Percentiles rank a stretch among this genome's conserved stretches.
Conservation (phyloP, 2,329 filamentous ascomycete species). For the Neonectria coccinea region DNA sequence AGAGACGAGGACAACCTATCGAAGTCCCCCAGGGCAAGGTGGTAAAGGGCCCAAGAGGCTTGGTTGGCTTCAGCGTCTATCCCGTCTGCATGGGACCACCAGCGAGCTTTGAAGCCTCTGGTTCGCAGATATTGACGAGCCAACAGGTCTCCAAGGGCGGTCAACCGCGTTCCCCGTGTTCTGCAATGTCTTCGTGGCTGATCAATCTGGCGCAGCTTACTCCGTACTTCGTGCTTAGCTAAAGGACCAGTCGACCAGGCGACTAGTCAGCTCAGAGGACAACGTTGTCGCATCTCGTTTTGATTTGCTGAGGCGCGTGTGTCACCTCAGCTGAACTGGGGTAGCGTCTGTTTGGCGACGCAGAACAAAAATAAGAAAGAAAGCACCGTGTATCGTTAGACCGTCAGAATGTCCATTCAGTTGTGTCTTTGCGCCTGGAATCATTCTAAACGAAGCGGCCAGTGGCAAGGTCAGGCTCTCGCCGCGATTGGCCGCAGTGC, state of each 20-base stretch:
- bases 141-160: conserved; percentile 8
- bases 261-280: background rate
- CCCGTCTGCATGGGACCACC: conserved; percentile 13
- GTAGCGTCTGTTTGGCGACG: conserved; percentile 14
- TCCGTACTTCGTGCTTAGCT: background rate
- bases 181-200: conserved; percentile 13
- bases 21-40: background rate
- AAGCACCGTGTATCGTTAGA: background rate
- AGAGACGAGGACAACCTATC: conserved; percentile 12
- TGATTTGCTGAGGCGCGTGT: conserved; percentile 27
- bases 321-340: conserved; percentile 40
- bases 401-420: background rate
- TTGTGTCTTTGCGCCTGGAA: background rate
- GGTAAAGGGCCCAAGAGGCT: conserved; percentile 5
- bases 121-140: conserved; percentile 9
- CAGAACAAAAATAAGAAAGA: background rate
- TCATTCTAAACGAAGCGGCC: background rate
- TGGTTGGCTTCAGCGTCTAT: conserved; percentile 4
- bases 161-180: conserved; percentile 27
- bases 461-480: too few relatives aligned
- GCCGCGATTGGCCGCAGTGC: background rate
- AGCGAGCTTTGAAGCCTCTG: conserved; percentile 19
- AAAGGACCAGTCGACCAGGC: background rate
- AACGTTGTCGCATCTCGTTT: background rate
- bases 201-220: conserved; percentile 13